Evolutionary conservation across 1,284 basidiomycete species (phyloP).

Genomic region (Pseudozyma pruni): DNA sequence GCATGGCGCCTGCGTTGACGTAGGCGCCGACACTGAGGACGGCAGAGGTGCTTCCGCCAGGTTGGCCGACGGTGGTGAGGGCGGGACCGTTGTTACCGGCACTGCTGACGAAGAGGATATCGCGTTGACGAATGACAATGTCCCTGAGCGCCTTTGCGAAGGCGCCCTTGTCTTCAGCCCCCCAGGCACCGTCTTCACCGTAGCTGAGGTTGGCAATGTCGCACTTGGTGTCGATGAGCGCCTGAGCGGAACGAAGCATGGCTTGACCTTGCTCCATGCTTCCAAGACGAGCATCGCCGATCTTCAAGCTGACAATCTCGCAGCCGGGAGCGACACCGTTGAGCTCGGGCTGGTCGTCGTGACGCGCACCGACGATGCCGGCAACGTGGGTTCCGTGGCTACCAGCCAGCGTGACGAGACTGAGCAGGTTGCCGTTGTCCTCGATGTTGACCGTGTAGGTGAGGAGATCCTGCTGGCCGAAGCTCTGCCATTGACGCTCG

Average conservation of each 20-base stretch:
- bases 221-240: slow-evolving; percentile 65
- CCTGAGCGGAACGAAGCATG: slow-evolving; percentile 67
- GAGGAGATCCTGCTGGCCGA: slow-evolving; percentile 66
- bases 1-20: slow-evolving; percentile 67
- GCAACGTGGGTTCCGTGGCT: slow-evolving; percentile 68
- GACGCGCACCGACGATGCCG: slow-evolving; percentile 66
- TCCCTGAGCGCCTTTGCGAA: slow-evolving; percentile 63
- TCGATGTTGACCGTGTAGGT: slow-evolving; percentile 67
- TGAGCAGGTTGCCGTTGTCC: slow-evolving; percentile 57
- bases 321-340: slow-evolving; percentile 67
- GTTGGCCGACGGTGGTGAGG: slow-evolving; percentile 67
- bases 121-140: slow-evolving; percentile 62
- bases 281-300: slow-evolving; percentile 61
- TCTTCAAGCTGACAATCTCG: slow-evolving; percentile 66
- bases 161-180: slow-evolving; percentile 65
- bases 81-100: slow-evolving; percentile 68
- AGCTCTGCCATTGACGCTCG: slow-evolving; percentile 64
- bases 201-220: slow-evolving; percentile 68
- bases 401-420: slow-evolving; percentile 65
- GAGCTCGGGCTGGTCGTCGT: slow-evolving; percentile 58
- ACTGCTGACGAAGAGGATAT: slow-evolving; percentile 63
- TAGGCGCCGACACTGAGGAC: slow-evolving; percentile 68
- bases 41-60: slow-evolving; percentile 65
- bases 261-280: slow-evolving; percentile 68
- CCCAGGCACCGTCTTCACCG: slow-evolving; percentile 67